phyloP scores from a whole-genome alignment of 2,329 filamentous ascomycete species.

The Cercospora berteroae region DNA sequence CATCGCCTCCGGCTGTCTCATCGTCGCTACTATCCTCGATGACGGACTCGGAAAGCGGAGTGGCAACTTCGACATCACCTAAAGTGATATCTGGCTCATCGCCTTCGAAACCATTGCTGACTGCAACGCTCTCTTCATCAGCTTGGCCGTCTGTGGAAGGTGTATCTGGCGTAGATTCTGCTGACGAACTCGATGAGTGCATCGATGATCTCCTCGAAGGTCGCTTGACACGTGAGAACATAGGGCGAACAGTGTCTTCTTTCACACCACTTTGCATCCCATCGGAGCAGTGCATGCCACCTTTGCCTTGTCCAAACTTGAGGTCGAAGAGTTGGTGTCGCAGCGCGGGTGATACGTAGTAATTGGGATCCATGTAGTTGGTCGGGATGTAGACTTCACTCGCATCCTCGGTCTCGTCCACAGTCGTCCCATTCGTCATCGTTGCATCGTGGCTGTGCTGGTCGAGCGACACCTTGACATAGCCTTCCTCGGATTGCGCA shows the following conservation, averaged over 20 bases:
- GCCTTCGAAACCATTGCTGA: constrained; percentile 24
- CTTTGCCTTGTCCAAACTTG: constrained; percentile 60
- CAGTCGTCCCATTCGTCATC: constrained; percentile 8
- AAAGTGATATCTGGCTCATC: constrained; percentile 30
- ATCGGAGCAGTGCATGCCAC: constrained; percentile 58
- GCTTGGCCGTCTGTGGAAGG: constrained; percentile 18
- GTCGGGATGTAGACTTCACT: constrained; percentile 29
- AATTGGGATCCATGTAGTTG: constrained; percentile 33
- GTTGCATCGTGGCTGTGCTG: constrained; percentile 42
- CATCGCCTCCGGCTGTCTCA: constrained; percentile 16
- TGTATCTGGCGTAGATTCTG: constrained; percentile 24
- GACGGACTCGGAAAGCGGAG: constrained; percentile 9
- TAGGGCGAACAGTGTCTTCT: constrained; percentile 24
- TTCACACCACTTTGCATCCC: constrained; percentile 34
- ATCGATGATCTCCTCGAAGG: constrained; percentile 28
- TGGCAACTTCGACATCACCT: constrained; percentile 19
- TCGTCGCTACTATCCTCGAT: constrained; percentile 23
- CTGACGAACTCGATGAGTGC: constrained; percentile 29
- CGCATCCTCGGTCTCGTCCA: neutral
- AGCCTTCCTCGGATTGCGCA: constrained; percentile 82
- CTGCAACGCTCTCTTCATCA: constrained; percentile 30
- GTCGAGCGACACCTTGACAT: constrained; percentile 86
- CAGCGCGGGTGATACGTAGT: constrained; percentile 57
- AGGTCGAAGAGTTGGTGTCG: constrained; percentile 72
- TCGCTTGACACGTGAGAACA: constrained; percentile 34